Conservation (phyloP, 805 yeast species). For the Dipodascus albidus region DNA sequence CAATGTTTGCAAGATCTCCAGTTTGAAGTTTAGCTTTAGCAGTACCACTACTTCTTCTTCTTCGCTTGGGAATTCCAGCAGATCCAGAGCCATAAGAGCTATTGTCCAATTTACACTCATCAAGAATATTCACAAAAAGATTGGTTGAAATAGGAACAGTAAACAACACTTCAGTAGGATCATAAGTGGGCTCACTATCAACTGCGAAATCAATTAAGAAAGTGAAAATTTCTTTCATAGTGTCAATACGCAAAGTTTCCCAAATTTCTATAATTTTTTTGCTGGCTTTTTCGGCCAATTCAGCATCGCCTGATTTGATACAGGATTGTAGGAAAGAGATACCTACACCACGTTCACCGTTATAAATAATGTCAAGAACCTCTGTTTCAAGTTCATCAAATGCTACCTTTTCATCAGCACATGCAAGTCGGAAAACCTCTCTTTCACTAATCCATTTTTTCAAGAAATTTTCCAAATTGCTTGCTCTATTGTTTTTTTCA, state of each 20-base stretch:
- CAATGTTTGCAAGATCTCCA: slow-evolving; percentile 60
- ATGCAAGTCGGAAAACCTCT: slow-evolving; percentile 31
- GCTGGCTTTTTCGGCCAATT: slow-evolving; percentile 34
- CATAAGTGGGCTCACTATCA: slow-evolving; percentile 30
- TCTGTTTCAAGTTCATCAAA: slow-evolving; percentile 44
- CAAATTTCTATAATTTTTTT: slow-evolving; percentile 45
- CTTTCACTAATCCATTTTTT: slow-evolving; percentile 38
- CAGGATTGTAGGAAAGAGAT: slow-evolving; percentile 49
- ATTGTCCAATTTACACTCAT: slow-evolving; percentile 45
- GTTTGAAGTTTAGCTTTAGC: slow-evolving; percentile 40
- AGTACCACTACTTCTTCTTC: slow-evolving; percentile 52
- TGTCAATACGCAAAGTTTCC: slow-evolving; percentile 42
- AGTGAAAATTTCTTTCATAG: slow-evolving; percentile 46
- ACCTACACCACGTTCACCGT: slow-evolving; percentile 47
- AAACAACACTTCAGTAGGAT: slow-evolving; percentile 33
- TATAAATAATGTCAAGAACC: slow-evolving; percentile 47
- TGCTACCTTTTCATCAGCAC: slow-evolving; percentile 38
- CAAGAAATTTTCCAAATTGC: slow-evolving; percentile 26
- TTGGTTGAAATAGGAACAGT: slow-evolving; percentile 48
- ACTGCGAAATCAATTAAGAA: slow-evolving; percentile 47
- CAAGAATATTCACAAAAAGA: slow-evolving; percentile 47
- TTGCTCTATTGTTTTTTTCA: slow-evolving; percentile 30
- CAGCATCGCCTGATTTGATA: slow-evolving; percentile 29
- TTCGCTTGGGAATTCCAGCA: slow-evolving; percentile 42
- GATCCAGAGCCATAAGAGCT: slow-evolving; percentile 25